Conservation (phyloP, 768 basidiomycete species). For the Kwoniella botswanensis region DNA sequence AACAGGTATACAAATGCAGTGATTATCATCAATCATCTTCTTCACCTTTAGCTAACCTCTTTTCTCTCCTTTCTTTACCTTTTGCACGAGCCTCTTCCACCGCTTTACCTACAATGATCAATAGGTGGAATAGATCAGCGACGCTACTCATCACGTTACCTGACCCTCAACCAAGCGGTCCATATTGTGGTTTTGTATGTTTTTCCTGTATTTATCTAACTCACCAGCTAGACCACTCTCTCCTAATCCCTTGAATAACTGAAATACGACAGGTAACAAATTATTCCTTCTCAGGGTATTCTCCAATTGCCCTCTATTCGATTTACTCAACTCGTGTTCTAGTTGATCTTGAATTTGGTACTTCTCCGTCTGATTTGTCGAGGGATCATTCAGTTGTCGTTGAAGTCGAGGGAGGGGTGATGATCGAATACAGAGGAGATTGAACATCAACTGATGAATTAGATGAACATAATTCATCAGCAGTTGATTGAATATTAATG, state of each 20-base stretch:
- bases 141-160: too few species aligned
- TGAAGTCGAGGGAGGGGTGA: slow-evolving; percentile 76
- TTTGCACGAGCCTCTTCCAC: slow-evolving; percentile 46
- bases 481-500: not conserved
- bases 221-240: slow-evolving; percentile 41
- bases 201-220: slow-evolving; percentile 6
- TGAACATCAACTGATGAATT: slow-evolving; percentile 79
- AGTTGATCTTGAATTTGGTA: slow-evolving; percentile 39
- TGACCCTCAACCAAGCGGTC: too few species aligned
- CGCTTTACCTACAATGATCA: slow-evolving; percentile 24
- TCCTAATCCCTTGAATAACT: slow-evolving; percentile 47
- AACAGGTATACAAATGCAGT: too few species aligned
- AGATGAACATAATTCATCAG: not conserved
- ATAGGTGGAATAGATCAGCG: too few species aligned
- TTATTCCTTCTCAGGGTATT: slow-evolving; percentile 54
- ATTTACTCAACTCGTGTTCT: slow-evolving; percentile 45
- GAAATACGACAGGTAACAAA: slow-evolving; percentile 52
- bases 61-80: slow-evolving; percentile 30
- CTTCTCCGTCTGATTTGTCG: slow-evolving; percentile 23
- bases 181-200: too few species aligned
- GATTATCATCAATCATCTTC: slow-evolving; percentile 21
- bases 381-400: slow-evolving; percentile 63
- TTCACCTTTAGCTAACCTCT: slow-evolving; percentile 49
- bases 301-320: slow-evolving; percentile 40
- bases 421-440: slow-evolving; percentile 81